Conservation (phyloP, 257 asterid species). For the Ophiorrhiza pumila region DNA sequence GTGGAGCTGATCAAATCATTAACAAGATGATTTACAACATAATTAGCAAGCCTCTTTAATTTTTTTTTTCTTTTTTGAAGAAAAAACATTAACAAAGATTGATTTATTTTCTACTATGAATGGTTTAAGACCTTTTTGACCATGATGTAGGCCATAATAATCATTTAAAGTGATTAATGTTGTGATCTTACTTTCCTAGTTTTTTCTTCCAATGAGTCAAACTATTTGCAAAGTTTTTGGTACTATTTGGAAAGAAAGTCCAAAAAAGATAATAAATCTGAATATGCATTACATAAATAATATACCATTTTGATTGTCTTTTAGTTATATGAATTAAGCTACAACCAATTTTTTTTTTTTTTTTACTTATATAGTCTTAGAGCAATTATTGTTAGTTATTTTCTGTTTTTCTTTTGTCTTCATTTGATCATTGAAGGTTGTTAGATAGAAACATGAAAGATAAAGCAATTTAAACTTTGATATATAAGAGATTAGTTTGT, state of each 20-base stretch:
- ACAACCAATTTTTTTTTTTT: background rate
- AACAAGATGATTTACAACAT: background rate
- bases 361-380: too few relatives aligned
- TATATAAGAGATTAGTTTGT: slow-evolving; percentile 5
- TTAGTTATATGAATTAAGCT: background rate
- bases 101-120: background rate
- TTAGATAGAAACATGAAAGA: slow-evolving; percentile 7
- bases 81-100: slow-evolving; percentile 1
- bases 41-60: background rate
- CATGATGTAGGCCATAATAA: slow-evolving; percentile 21
- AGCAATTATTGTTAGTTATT: background rate
- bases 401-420: slow-evolving; percentile 10
- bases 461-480: background rate
- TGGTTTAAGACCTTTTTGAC: background rate
- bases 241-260: slow-evolving; percentile 14
- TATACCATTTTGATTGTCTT: slow-evolving; percentile 5
- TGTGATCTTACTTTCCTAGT: slow-evolving; percentile 23
- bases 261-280: slow-evolving; percentile 4
- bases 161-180: slow-evolving; percentile 26
- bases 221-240: slow-evolving; percentile 23
- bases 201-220: slow-evolving; percentile 28
- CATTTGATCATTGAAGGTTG: slow-evolving; percentile 12
- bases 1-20: background rate
- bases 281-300: slow-evolving; percentile 3
- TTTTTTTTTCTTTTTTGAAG: background rate